Percentiles rank a stretch among this genome's conserved stretches.
Evolutionary conservation across 2,329 filamentous ascomycete species (phyloP).

Genomic region (Pyrenochaeta sp.): DNA sequence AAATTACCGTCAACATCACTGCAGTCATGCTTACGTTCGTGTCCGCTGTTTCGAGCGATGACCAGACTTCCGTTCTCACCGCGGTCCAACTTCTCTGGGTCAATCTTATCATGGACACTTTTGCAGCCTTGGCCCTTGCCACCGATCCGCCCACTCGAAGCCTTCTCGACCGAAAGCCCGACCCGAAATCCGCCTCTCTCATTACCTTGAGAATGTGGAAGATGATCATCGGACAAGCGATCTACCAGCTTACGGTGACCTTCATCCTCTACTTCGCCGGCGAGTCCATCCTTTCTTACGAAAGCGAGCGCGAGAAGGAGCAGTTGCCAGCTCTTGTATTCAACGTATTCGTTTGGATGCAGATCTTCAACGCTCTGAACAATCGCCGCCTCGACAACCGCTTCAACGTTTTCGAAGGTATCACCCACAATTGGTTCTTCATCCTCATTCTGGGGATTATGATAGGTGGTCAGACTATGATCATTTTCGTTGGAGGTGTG

Average conservation of each 20-base stretch:
- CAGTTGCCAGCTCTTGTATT: conserved; percentile 82
- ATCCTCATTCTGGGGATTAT: conserved; percentile 84
- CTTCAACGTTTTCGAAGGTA: conserved; percentile 94
- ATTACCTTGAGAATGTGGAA: conserved; percentile 96
- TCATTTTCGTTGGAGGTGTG: conserved; percentile 82
- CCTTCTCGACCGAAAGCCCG: conserved; percentile 80
- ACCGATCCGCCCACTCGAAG: conserved; percentile 87
- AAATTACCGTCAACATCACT: conserved; percentile 89
- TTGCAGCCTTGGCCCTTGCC: conserved; percentile 85
- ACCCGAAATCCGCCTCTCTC: conserved; percentile 74
- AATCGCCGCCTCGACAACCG: conserved; percentile 93
- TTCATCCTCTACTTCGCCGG: conserved; percentile 84
- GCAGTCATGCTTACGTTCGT: conserved; percentile 88
- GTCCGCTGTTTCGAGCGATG: conserved; percentile 75
- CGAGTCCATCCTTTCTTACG: conserved; percentile 65
- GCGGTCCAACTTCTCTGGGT: conserved; percentile 96
- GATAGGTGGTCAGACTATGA: conserved; percentile 87
- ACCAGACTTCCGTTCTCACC: conserved; percentile 78
- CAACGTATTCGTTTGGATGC: conserved; percentile 99
- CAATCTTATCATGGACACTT: conserved; percentile 96
- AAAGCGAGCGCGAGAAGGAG: conserved; percentile 54
- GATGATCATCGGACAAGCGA: conserved; percentile 93
- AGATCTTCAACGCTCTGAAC: conserved; percentile 98
- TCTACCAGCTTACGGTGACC: conserved; percentile 83
- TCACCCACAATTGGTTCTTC: conserved; percentile 88